These are phyloP conservation scores for Vitellaria paradoxa DNA, from an alignment of 179 eudicot genomes.

Conservation along the genomic window DNA sequence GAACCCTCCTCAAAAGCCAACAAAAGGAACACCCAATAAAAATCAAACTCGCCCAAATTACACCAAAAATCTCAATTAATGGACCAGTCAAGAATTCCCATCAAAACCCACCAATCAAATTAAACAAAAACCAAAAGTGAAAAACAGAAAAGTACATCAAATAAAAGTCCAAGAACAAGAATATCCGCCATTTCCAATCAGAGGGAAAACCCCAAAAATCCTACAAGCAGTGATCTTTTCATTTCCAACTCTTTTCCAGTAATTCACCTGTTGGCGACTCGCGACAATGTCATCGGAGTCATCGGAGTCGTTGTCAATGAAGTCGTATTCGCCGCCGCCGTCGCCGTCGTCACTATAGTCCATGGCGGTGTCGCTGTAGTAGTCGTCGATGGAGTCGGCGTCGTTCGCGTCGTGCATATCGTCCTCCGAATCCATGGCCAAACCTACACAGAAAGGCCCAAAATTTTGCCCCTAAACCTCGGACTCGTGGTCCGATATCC, in stretches of 20 bases:
- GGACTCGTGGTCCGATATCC: not conserved
- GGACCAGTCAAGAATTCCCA: not conserved
- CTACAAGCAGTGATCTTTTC: not conserved
- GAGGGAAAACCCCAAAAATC: not conserved
- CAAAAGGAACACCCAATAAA: too few species aligned
- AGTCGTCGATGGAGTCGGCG: constrained; percentile 56
- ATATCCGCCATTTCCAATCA: not conserved
- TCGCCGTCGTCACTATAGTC: constrained; percentile 24
- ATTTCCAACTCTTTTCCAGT: too few species aligned
- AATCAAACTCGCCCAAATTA: too few species aligned
- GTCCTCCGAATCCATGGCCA: constrained; percentile 72
- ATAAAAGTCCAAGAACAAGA: not conserved
- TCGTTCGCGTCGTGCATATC: constrained; percentile 91
- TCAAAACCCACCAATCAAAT: not conserved
- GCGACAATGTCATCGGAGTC: constrained; percentile 46
- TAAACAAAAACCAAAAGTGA: not conserved
- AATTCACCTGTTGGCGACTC: constrained; percentile 52
- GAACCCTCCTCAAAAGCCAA: too few species aligned
- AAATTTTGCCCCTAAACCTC: not conserved
- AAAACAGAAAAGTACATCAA: not conserved
- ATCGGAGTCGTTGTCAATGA: constrained; percentile 51
- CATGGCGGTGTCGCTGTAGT: constrained; percentile 51
- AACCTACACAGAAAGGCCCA: not conserved
- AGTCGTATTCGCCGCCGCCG: constrained; percentile 52
- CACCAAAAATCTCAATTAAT: not conserved